A percentile compares a stretch with the other conserved stretches of the same genome.
phyloP scores from a whole-genome alignment of 768 basidiomycete genomes.

The Serendipita indica region DNA sequence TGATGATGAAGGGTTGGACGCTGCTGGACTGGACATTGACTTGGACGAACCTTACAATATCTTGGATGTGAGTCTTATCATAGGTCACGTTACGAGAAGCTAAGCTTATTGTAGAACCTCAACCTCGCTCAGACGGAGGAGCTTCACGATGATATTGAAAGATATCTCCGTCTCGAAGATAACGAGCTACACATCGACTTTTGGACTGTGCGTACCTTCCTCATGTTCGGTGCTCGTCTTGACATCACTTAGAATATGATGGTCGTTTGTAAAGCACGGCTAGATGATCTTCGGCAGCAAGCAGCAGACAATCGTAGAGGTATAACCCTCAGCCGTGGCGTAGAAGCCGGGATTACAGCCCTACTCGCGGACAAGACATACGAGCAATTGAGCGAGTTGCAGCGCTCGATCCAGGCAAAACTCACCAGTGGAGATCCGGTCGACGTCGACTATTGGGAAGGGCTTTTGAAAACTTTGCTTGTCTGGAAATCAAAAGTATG shows the following conservation, averaged over 20 bases:
- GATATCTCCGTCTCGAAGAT: conserved; percentile 77
- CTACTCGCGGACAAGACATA: conserved; percentile 76
- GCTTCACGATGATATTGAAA: conserved; percentile 85
- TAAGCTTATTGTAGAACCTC: conserved; percentile 46
- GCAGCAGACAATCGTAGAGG: conserved; percentile 39
- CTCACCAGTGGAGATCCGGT: conserved; percentile 84
- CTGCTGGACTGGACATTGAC: conserved; percentile 89
- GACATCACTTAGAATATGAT: conserved; percentile 65
- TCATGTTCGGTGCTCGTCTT: conserved; percentile 5
- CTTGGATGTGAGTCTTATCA: conserved; percentile 54
- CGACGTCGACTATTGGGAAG: conserved; percentile 97
- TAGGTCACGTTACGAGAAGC: too few species aligned
- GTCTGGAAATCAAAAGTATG: conserved; percentile 94
- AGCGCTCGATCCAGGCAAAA: conserved; percentile 77
- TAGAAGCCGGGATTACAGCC: conserved; percentile 70
- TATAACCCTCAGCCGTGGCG: conserved; percentile 51
- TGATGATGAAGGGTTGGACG: conserved; percentile 53
- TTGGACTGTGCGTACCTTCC: conserved; percentile 62
- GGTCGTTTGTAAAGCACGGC: conserved; percentile 83
- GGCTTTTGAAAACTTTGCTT: conserved; percentile 73
- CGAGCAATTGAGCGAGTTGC: conserved; percentile 67
- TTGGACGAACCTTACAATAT: conserved; percentile 98
- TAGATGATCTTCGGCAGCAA: conserved; percentile 57
- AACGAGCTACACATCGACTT: conserved; percentile 82
- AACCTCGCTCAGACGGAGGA: conserved; percentile 80